Evolutionary conservation across 257 asterid species (phyloP), one percentile per base, ranked within the genome.

Genomic region (Ilex aquifolium): DNA sequence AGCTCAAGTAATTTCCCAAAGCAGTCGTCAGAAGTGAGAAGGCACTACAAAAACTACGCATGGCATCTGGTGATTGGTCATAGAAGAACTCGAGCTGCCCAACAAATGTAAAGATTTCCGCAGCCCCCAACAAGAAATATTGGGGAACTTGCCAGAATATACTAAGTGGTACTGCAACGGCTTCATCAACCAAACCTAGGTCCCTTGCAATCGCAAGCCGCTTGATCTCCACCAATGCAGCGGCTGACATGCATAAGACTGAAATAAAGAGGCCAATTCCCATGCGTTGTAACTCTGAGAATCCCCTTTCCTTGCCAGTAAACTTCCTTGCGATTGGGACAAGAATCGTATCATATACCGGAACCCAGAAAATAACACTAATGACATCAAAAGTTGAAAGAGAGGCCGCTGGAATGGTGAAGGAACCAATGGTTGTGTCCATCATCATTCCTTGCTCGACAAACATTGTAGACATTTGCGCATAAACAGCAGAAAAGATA

Each of bases 121-220:
- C 95, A 2, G 90, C 94, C 13, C 95, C 97, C 10, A 85, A 55
- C 32, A 87, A 59, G 65, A 85, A 81, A 76, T 89, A 87, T 57
- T 90, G 97, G 4, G 97, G 97, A 17, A 86, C 90, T 65, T 88
- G 98, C 98, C 98, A 91, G 53, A 91, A 91, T 32, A 91, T 88
- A 56, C 78, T 77, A 15, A 82, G 67, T 7, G 85, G 96, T 2
- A 83, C 0, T 95, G 68, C 74, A 88, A 84, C 0, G 95, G 95
- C n/a, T 88, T 64, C 3, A 71, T 77, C 67, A 74, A 48, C 0
- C 48, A 48, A 50, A 86, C 95, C 13, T 91, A 91, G 62, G 62
- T 79, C 55, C 76, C 46, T 13, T 84, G 64, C 44, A 54, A 62
- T 36, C 79, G 74, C 69, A 2, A 91, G 87, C 7, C 98, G 75